Evolutionary conservation across 805 yeast genomes (phyloP), one percentile per base, ranked within the genome.

Genomic region (Diddensiella caesifluorescens): DNA sequence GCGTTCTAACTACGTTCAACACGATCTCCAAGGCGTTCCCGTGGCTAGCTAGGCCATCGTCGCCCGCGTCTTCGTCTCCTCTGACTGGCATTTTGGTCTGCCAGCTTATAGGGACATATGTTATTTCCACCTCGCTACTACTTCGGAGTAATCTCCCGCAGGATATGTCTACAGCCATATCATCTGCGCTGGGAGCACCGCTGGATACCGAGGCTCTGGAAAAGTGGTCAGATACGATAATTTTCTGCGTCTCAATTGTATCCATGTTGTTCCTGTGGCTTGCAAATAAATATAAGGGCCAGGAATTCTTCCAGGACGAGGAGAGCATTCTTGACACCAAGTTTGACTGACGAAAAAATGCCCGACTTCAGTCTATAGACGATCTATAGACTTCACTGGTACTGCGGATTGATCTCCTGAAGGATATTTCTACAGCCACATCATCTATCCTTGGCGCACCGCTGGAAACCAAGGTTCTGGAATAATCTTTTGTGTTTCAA

Each of bases 391-490:
- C 69, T 5, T 64, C 70, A 10, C 55, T 68, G 5, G 47, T 67
- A 42, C 55, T 67, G 41, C 59, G 71, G 4, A 56, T 64, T 45
- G 67, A 62, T 44, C 44, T 67, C 32, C 72, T 72, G 10, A 45
- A 53, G 19, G 55, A 54, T 20, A 60, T 65, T 65, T 59, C 68
- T 2, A 55, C 63, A 2, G 67, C 70, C 5, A 63, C 67, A 21
- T 57, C 63, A n/a, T 41, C 57, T 2, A 70, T 70, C 2, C 53
- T 67, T 22, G 68, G 66, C 4, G 62, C 69, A 13, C 70, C 69
- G 5, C 47, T 67, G 23, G 63, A 63, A 26, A 59, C 63, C 6
- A 37, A 48, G 4, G 51, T 59, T 5, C 65, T 67, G 21, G 70
- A 67, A 46, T 63, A 4, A 57, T 65, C 30, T 45, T 63, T 19